A percentile compares a stretch with the other conserved stretches of the same genome.
Evolutionary conservation across 148 eudicot genomes (phyloP).

Genomic region (Simmondsia chinensis): DNA sequence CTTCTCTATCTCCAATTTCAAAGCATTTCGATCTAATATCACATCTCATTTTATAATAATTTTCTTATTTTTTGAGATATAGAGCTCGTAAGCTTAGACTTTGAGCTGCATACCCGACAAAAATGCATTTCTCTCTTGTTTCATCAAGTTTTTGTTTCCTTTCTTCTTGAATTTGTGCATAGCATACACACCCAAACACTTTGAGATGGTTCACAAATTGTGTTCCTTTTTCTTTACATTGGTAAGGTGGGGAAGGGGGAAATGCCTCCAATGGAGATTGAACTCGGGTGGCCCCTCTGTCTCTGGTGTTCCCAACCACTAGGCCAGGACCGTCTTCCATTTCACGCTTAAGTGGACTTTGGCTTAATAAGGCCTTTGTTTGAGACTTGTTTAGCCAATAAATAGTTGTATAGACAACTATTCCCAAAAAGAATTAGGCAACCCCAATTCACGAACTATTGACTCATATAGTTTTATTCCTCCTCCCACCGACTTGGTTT

Average conservation of each 20-base stretch:
- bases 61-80: not conserved
- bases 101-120: not conserved
- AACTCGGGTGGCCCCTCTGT: no score
- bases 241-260: no score
- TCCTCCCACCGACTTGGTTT: not conserved
- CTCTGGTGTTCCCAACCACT: no score
- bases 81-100: slow-evolving; percentile 2
- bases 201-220: not conserved
- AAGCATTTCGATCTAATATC: not conserved
- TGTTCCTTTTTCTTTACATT: no score
- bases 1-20: not conserved
- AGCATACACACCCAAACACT: not conserved
- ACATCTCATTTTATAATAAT: slow-evolving; percentile 2
- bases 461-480: slow-evolving; percentile 1
- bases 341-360: slow-evolving; percentile 1
- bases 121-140: slow-evolving; percentile 1
- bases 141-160: slow-evolving; percentile 7
- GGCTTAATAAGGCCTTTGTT: not conserved
- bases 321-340: not conserved
- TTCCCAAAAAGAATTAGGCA: slow-evolving; percentile 8
- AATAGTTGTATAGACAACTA: not conserved
- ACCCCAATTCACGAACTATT: not conserved
- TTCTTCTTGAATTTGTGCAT: slow-evolving; percentile 1
- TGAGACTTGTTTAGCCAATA: not conserved
- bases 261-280: no score